Evolutionary conservation across 768 basidiomycete species (phyloP).

Genomic region (Phylloporus sp.): DNA sequence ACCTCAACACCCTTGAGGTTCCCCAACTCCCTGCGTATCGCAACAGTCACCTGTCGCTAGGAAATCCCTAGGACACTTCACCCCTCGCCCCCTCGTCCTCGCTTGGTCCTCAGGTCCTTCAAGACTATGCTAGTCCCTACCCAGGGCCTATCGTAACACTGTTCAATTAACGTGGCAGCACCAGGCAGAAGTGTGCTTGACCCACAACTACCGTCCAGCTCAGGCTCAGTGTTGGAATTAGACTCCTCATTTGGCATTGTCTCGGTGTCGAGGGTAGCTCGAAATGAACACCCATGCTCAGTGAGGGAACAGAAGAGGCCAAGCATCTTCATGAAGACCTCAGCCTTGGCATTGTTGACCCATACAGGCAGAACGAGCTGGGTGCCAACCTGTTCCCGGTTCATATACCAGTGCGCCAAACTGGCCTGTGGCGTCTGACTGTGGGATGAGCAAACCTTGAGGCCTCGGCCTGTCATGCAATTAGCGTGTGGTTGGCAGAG

Average conservation of each 20-base stretch:
- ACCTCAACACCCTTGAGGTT: too few species aligned
- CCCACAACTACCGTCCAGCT: neutral
- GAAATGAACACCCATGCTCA: conserved; percentile 1
- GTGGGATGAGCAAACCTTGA: neutral
- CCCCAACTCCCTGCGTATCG: too few species aligned
- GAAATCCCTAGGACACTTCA: too few species aligned
- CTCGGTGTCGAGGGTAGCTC: neutral
- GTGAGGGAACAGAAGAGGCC: conserved; percentile 1
- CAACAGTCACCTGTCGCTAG: too few species aligned
- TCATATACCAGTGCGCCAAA: neutral
- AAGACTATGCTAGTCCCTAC: too few species aligned
- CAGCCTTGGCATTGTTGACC: neutral
- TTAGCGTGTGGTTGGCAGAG: too few species aligned
- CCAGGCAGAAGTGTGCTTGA: neutral
- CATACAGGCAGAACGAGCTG: neutral
- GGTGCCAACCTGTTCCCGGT: neutral
- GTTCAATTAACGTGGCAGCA: neutral
- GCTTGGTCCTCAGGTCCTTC: too few species aligned
- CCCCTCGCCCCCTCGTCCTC: too few species aligned
- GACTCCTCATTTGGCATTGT: neutral
- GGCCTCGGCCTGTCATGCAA: neutral
- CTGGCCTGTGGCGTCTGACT: too few species aligned
- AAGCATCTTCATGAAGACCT: conserved; percentile 5
- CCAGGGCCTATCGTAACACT: too few species aligned
- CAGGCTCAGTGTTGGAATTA: neutral